These are phyloP conservation scores for Groenewaldozyma tartarivorans DNA, from an alignment of 805 yeast genomes.

Conservation along the genomic window DNA sequence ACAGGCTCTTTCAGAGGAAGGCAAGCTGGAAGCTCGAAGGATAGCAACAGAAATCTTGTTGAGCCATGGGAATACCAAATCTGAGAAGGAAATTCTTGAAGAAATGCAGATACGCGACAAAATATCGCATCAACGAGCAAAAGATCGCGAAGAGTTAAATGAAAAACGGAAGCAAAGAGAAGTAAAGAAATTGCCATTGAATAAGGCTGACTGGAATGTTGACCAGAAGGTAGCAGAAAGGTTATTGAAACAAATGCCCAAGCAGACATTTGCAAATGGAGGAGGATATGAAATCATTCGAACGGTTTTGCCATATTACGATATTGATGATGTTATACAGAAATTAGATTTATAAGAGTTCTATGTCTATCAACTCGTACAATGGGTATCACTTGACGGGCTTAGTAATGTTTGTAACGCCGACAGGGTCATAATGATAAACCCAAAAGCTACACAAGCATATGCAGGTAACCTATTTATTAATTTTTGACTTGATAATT, in stretches of 20 bases:
- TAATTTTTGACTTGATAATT: conserved; percentile 44
- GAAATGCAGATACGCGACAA: too few species aligned
- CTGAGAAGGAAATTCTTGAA: too few species aligned
- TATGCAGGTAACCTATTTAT: conserved; percentile 47
- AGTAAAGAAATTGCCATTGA: neutral
- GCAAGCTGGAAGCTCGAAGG: too few species aligned
- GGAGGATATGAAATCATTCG: neutral
- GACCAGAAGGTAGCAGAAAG: neutral
- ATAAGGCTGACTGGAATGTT: neutral
- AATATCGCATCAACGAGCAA: too few species aligned
- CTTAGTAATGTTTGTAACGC: conserved; percentile 59
- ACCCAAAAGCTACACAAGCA: conserved; percentile 61
- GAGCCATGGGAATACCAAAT: too few species aligned
- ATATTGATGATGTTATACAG: neutral
- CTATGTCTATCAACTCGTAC: conserved; percentile 26
- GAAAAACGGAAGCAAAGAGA: neutral
- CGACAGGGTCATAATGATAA: conserved; percentile 69
- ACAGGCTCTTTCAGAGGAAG: too few species aligned
- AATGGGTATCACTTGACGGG: conserved; percentile 41
- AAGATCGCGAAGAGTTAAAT: neutral
- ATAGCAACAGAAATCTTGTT: too few species aligned
- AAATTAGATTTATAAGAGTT: neutral
- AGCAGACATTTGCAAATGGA: neutral
- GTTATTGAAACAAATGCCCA: neutral
- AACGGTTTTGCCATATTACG: neutral